These are phyloP conservation scores for Fusarium sp. DNA, from an alignment of 2,329 filamentous ascomycete genomes.

Conservation along the genomic window DNA sequence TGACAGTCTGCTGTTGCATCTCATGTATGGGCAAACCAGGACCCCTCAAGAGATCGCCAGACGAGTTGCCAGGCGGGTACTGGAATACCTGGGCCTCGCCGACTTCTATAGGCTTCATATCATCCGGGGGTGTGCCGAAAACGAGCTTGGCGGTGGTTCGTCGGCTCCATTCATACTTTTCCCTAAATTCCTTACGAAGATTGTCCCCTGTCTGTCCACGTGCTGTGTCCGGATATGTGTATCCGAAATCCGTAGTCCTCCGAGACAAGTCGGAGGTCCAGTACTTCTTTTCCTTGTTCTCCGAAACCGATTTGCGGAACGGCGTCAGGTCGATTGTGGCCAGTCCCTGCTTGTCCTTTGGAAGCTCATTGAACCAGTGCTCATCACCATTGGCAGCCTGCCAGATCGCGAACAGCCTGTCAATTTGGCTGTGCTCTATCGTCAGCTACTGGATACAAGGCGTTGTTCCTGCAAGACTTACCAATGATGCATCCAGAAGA, in stretches of 20 bases:
- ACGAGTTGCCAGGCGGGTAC: not conserved
- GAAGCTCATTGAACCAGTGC: not conserved
- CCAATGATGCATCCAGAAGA: not conserved
- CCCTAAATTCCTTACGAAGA: accelerated
- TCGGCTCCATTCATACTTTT: not conserved
- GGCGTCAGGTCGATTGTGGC: accelerated
- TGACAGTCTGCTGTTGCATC: not conserved
- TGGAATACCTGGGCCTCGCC: not conserved
- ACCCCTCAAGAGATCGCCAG: accelerated
- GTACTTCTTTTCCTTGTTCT: not conserved
- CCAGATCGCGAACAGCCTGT: not conserved
- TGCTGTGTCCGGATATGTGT: accelerated
- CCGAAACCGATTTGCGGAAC: not conserved
- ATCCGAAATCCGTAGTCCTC: accelerated
- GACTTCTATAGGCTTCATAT: not conserved
- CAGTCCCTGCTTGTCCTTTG: accelerated
- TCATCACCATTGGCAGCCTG: not conserved
- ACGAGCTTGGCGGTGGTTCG: accelerated
- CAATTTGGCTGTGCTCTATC: accelerated
- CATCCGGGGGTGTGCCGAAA: accelerated
- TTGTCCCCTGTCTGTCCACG: accelerated
- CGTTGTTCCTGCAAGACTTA: accelerated
- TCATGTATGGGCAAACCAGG: not conserved
- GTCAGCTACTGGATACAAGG: accelerated
- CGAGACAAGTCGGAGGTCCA: accelerated